These are phyloP conservation scores for Boletus vermiculosoides DNA, from an alignment of 768 basidiomycete genomes.

Conservation along the genomic window DNA sequence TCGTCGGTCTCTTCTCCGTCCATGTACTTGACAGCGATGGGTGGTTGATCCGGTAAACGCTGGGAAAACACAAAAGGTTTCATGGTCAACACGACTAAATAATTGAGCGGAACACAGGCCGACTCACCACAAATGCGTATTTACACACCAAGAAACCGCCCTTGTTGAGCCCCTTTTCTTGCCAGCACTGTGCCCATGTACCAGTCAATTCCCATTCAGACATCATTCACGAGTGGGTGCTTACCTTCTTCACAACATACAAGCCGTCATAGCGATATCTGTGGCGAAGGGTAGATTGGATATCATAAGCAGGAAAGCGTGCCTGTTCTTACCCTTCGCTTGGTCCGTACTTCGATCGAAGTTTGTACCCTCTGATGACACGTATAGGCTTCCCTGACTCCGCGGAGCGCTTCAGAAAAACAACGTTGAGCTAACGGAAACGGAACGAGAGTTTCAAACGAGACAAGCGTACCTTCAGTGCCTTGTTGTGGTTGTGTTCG, in stretches of 20 bases:
- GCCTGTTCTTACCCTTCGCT: constrained; percentile 57
- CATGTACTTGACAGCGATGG: constrained; percentile 25
- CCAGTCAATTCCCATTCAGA: not conserved
- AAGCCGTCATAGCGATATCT: constrained; percentile 92
- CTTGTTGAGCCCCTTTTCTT: constrained; percentile 65
- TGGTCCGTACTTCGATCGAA: constrained; percentile 71
- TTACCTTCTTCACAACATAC: constrained; percentile 72
- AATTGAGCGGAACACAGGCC: not conserved
- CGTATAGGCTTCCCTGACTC: constrained; percentile 81
- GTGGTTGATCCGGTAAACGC: constrained; percentile 28
- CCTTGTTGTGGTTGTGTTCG: constrained; percentile 67
- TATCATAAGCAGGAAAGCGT: not conserved
- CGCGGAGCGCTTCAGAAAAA: constrained; percentile 55
- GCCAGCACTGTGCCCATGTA: constrained; percentile 55
- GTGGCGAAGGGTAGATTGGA: not conserved
- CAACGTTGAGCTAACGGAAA: not conserved
- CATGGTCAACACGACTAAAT: not conserved
- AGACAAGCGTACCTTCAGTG: constrained; percentile 50
- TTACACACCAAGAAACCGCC: constrained; percentile 81
- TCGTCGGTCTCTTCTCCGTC: constrained; percentile 11
- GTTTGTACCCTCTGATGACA: constrained; percentile 77
- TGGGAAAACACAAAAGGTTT: not conserved
- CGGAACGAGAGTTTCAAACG: not conserved
- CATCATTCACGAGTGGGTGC: not conserved
- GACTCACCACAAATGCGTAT: constrained; percentile 72